A percentile compares a stretch with the other conserved stretches of the same genome.
These are phyloP conservation scores for Colletotrichum sp. DNA, from an alignment of 2,329 filamentous ascomycete species.

Conservation along the genomic window DNA sequence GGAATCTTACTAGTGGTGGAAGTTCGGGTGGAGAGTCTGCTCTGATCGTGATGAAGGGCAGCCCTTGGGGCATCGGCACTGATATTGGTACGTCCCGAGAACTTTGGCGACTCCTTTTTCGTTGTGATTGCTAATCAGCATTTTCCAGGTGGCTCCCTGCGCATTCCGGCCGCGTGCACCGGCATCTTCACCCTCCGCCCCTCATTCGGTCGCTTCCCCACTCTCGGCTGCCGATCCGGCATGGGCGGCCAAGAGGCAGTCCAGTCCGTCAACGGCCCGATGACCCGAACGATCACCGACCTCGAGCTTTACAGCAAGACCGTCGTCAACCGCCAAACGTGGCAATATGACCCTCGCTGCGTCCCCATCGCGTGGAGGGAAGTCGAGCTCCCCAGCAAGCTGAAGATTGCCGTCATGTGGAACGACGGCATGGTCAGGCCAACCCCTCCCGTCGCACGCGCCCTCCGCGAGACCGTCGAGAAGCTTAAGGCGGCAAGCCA, in stretches of 20 bases:
- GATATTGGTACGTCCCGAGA: constrained; percentile 53
- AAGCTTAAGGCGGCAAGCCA: constrained; percentile 51
- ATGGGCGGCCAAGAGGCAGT: constrained; percentile 71
- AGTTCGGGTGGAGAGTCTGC: constrained; percentile 72
- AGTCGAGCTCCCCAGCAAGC: constrained; percentile 35
- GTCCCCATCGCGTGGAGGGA: constrained; percentile 62
- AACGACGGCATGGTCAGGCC: constrained; percentile 69
- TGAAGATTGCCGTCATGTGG: constrained; percentile 68
- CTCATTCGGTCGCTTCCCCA: constrained; percentile 65
- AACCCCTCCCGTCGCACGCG: constrained; percentile 68
- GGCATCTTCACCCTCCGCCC: constrained; percentile 63
- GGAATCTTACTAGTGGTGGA: constrained; percentile 65
- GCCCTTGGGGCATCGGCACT: constrained; percentile 65
- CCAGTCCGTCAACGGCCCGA: constrained; percentile 66
- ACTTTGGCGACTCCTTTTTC: fast-evolving
- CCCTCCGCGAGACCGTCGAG: constrained; percentile 49
- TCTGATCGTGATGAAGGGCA: constrained; percentile 63
- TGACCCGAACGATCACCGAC: constrained; percentile 61
- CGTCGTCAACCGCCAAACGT: constrained; percentile 58
- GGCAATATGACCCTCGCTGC: constrained; percentile 62
- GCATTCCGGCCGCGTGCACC: constrained; percentile 59
- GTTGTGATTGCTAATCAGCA: no score
- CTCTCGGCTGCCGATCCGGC: constrained; percentile 55
- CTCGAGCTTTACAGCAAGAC: constrained; percentile 59
- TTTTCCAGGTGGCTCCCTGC: constrained; percentile 48